Base-by-base conservation (phyloP, 176 grass and related monocot genomes). In the Phoenix dactylifera region DNA sequence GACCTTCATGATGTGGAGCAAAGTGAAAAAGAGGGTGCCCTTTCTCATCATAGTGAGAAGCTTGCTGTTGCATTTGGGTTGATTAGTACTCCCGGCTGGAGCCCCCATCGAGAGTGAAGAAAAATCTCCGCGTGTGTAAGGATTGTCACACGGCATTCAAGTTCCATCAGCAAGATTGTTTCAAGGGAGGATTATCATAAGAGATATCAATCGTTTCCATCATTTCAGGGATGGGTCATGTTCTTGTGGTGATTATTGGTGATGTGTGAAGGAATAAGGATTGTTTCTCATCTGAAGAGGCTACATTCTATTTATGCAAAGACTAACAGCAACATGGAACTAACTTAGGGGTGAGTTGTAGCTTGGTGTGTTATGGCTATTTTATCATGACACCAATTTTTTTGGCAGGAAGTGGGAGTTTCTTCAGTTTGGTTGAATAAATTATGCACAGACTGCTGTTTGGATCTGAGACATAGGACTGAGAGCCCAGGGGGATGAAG, bases 71-170 rank as follows among this genome's bases (percentile, higher is more conserved):
- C 39, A 26, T 64, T 51, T 51, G 62, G 48, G 25, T 64, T 64
- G 44, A 64, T 64, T 6, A 64, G 48, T 51, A 64, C 62, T 30
- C 51, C n/a, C 62, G 0, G 62, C 12, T 17, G 62, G 62, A 51
- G 14, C 48, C 3, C 62, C 62, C 62, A 51, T 64, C 25, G n/a
- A 64, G 62, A 64, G 48, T 64, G 62, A 64, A 64, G 19, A 64
- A 64, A 24, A 50, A 64, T 25, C 44, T 64, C 15, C 35, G 62
- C 14, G 62, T 64, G 6, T 64, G 48, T 15, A 64, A 14, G 50
- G 62, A 51, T 64, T 64, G 62, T 19, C 62, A 64, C 22, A 51
- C 15, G 12, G 62, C 62, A 64, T 64, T 64, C 62, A 64, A 64
- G 7, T 51, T 50, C 44, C n/a, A 51, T 64, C 23, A 16, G 62